These are phyloP conservation scores for Citrus inodora DNA, from an alignment of 345 rosid species.

Conservation along the genomic window DNA sequence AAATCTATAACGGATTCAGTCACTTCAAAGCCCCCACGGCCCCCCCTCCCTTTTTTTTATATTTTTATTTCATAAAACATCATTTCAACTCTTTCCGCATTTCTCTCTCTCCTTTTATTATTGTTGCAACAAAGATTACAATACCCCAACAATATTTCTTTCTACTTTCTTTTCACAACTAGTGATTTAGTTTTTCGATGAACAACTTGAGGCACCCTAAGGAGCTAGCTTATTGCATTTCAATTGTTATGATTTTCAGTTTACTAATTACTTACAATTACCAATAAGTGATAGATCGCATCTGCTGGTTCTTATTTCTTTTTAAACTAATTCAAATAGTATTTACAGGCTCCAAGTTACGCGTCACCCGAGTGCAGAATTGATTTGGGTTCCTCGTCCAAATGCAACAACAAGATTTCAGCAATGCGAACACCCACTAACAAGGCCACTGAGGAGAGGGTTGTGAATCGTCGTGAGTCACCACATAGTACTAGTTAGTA, in stretches of 20 bases:
- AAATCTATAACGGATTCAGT: slow-evolving; percentile 33
- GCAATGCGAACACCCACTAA: slow-evolving; percentile 32
- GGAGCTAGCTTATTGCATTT: too few relatives aligned
- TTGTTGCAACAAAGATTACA: neutral
- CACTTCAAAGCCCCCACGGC: slow-evolving; percentile 33
- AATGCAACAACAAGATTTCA: slow-evolving; percentile 47
- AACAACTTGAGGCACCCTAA: too few relatives aligned
- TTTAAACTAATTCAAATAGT: neutral
- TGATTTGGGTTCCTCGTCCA: slow-evolving; percentile 64
- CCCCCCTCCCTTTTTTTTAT: slow-evolving; percentile 13
- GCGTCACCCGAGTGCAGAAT: slow-evolving; percentile 43
- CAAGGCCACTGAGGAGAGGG: slow-evolving; percentile 42
- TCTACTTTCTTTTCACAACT: neutral
- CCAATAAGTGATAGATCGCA: neutral
- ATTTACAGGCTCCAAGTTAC: slow-evolving; percentile 39
- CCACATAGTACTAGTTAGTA: neutral
- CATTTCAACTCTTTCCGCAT: slow-evolving; percentile 10
- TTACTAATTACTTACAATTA: neutral
- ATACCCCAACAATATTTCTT: neutral
- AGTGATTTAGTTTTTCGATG: neutral
- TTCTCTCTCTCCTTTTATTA: slow-evolving; percentile 12
- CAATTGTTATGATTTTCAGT: too few relatives aligned
- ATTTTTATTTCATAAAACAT: slow-evolving; percentile 12
- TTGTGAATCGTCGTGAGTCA: slow-evolving; percentile 72
- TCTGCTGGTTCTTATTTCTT: neutral